Percentiles rank a stretch among this genome's conserved stretches.
Conservation (phyloP, 495 filamentous ascomycete genomes). For the Aspergillus nanangensis region DNA sequence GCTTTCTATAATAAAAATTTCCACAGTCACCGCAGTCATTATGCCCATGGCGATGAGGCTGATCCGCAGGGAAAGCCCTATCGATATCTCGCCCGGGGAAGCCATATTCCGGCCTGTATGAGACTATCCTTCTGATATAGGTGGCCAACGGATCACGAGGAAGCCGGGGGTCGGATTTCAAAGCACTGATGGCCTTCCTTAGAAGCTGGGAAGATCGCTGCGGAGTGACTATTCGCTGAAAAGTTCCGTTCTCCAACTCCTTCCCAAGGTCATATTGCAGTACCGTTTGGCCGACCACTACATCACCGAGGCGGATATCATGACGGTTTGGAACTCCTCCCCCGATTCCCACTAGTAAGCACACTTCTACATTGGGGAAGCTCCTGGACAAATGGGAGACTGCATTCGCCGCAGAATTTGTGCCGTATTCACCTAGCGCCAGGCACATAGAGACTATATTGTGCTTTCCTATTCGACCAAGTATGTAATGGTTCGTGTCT, state of each 20-base stretch:
- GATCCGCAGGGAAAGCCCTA: no score
- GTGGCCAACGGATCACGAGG: not conserved
- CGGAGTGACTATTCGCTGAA: conserved; percentile 5
- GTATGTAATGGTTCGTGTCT: conserved; percentile 32
- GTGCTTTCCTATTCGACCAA: conserved; percentile 34
- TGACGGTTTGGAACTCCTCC: conserved; percentile 24
- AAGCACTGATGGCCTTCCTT: conserved; percentile 7
- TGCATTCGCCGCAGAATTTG: conserved; percentile 24
- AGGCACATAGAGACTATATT: conserved; percentile 37
- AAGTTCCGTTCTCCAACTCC: conserved; percentile 1
- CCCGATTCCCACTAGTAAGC: conserved; percentile 38
- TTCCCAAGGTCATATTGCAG: conserved; percentile 35
- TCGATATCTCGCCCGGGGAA: not conserved
- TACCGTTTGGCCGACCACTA: conserved; percentile 26
- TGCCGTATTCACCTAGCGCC: conserved; percentile 29
- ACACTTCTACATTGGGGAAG: conserved; percentile 26
- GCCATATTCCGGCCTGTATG: not conserved
- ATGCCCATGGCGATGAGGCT: no score
- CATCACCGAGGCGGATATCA: conserved; percentile 31
- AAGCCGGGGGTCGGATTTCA: conserved; percentile 1
- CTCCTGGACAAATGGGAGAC: conserved; percentile 24
- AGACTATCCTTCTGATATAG: not conserved
- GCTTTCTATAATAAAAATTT: not conserved
- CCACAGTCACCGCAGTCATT: no score
- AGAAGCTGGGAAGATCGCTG: conserved; percentile 9